These are phyloP conservation scores for Suhomyces prunicola DNA, from an alignment of 805 yeast species.

Conservation along the genomic window DNA sequence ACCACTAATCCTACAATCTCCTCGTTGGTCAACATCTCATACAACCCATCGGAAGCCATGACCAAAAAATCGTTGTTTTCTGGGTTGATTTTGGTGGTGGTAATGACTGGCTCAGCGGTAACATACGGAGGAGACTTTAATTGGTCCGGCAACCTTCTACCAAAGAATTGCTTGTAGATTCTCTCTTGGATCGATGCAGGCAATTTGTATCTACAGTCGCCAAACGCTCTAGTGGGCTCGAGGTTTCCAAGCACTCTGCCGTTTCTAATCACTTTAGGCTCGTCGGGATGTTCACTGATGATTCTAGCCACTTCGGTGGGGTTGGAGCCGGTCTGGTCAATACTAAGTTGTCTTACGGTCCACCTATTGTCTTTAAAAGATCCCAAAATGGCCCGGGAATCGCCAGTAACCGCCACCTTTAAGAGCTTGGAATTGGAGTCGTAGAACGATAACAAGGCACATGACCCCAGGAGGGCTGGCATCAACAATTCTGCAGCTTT, in stretches of 20 bases:
- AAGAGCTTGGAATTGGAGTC: conserved; percentile 70
- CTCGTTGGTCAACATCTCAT: conserved; percentile 86
- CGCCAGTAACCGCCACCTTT: conserved; percentile 94
- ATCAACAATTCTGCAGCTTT: conserved; percentile 70
- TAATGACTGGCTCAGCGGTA: conserved; percentile 91
- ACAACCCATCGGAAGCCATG: conserved; percentile 91
- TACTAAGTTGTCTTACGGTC: conserved; percentile 82
- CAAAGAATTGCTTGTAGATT: conserved; percentile 74
- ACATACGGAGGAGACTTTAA: conserved; percentile 93
- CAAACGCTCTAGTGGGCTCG: conserved; percentile 96
- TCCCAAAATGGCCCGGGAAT: conserved; percentile 88
- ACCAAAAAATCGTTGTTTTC: conserved; percentile 80
- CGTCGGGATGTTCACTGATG: conserved; percentile 86
- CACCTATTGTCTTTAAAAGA: conserved; percentile 67
- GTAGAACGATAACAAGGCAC: conserved; percentile 84
- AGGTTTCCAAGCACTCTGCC: conserved; percentile 91
- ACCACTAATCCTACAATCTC: conserved; percentile 91
- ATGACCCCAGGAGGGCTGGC: conserved; percentile 95
- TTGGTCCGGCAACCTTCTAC: conserved; percentile 69
- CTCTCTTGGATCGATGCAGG: conserved; percentile 71
- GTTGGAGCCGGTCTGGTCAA: conserved; percentile 94
- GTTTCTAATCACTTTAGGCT: conserved; percentile 73
- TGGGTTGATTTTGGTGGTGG: conserved; percentile 73
- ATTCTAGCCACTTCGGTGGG: conserved; percentile 82
- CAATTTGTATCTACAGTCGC: conserved; percentile 93